Evolutionary conservation across 495 filamentous ascomycete genomes (phyloP).

Genomic region (Durotheca rogersii): DNA sequence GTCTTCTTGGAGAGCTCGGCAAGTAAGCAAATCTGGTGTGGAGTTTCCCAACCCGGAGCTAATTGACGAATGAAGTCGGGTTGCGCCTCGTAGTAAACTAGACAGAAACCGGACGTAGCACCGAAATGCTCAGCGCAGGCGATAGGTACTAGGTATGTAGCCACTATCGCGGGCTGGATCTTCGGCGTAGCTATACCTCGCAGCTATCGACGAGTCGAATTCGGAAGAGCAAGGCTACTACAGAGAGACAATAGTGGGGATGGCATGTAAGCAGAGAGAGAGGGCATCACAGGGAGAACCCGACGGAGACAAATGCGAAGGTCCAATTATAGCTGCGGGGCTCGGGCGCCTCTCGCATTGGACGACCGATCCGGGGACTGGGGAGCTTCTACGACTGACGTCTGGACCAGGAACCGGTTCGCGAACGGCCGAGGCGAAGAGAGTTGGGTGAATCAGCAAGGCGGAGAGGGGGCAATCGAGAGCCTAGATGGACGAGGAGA

Average conservation of each 20-base stretch:
- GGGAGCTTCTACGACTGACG: too few relatives aligned
- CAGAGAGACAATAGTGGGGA: conserved; percentile 3
- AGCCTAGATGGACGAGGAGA: too few relatives aligned
- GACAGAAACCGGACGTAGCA: conserved; percentile 1
- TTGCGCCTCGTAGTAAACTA: conserved; percentile 9
- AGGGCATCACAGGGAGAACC: neutral
- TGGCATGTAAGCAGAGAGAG: neutral
- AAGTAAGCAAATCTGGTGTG: conserved; percentile 25
- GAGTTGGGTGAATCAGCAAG: too few relatives aligned
- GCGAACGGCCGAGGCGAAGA: too few relatives aligned
- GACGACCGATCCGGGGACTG: too few relatives aligned
- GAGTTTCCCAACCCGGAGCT: conserved; percentile 12
- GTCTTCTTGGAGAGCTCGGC: conserved; percentile 5
- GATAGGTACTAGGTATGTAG: conserved; percentile 15
- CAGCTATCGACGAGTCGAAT: conserved; percentile 3
- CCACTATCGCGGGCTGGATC: neutral
- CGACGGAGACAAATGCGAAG: neutral
- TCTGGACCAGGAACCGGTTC: too few relatives aligned
- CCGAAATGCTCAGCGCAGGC: too few relatives aligned
- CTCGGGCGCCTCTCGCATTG: conserved; percentile 2
- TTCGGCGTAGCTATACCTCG: too few relatives aligned
- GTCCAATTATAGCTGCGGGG: neutral
- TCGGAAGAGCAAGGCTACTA: neutral
- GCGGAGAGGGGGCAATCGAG: too few relatives aligned
- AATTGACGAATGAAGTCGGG: conserved; percentile 23